phyloP scores from a whole-genome alignment of 768 basidiomycete species.

The Leccinellum albellum region DNA sequence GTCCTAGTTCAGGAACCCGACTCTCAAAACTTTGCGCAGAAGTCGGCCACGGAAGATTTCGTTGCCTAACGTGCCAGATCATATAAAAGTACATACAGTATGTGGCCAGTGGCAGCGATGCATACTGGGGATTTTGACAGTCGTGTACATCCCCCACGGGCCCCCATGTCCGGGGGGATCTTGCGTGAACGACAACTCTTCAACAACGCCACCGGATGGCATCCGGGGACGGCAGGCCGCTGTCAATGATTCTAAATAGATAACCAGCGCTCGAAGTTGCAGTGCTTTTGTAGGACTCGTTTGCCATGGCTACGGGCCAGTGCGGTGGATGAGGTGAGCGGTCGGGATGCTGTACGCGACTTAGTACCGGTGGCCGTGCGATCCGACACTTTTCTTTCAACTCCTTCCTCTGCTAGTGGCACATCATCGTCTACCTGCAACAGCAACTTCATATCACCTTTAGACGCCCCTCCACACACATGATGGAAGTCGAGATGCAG shows the following conservation, averaged over 20 bases:
- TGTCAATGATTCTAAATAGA: not conserved
- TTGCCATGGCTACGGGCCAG: not conserved
- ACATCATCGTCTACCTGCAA: not conserved
- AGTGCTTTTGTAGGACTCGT: not conserved
- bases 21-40: not conserved
- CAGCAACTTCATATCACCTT: not conserved
- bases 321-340: not conserved
- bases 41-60: not conserved
- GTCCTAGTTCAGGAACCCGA: not conserved
- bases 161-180: not conserved
- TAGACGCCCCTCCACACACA: constrained; percentile 3
- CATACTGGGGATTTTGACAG: too few species aligned
- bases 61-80: not conserved
- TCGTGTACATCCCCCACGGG: not conserved
- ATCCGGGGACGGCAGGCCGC: not conserved
- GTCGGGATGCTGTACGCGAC: not conserved
- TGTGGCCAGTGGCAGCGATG: too few species aligned
- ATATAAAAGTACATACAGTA: not conserved
- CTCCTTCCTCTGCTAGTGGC: not conserved
- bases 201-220: too few species aligned
- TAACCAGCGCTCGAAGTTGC: not conserved
- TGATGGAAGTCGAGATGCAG: constrained; percentile 59
- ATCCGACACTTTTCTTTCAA: not conserved
- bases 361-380: not conserved
- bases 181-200: not conserved